Evolutionary conservation across 208 protist genomes (phyloP).

Genomic region (Acanthamoeba castellanii): DNA sequence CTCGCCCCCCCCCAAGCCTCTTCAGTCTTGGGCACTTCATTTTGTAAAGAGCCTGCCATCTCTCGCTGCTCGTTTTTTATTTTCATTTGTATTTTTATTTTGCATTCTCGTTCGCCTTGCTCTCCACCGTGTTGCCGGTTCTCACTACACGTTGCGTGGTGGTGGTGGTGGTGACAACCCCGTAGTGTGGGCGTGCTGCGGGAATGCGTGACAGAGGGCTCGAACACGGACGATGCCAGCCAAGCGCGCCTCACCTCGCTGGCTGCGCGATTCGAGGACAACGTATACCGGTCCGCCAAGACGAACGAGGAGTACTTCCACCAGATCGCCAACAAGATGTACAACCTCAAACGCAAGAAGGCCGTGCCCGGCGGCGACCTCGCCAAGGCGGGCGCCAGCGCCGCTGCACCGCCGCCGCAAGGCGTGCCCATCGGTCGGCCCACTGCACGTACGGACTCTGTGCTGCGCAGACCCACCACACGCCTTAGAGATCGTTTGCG

Average conservation of each 20-base stretch:
- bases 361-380: not conserved
- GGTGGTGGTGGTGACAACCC: too few species aligned
- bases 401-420: not conserved
- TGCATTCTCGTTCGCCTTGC: too few species aligned
- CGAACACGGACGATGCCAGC: not conserved
- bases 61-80: not conserved
- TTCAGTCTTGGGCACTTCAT: too few species aligned
- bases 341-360: conserved; percentile 8
- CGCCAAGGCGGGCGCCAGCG: not conserved
- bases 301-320: conserved; percentile 2
- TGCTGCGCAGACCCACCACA: too few species aligned
- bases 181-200: not conserved
- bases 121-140: not conserved
- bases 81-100: not conserved
- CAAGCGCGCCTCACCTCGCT: not conserved
- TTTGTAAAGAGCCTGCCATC: not conserved
- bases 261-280: not conserved
- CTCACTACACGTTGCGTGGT: too few species aligned
- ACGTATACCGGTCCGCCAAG: not conserved
- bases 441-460: not conserved
- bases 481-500: too few species aligned
- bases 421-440: not conserved
- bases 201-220: not conserved
- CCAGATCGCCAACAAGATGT: conserved; percentile 14
- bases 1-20: too few species aligned